These are phyloP conservation scores for Tylopilus sp. DNA, from an alignment of 1,284 basidiomycete genomes.

Conservation along the genomic window DNA sequence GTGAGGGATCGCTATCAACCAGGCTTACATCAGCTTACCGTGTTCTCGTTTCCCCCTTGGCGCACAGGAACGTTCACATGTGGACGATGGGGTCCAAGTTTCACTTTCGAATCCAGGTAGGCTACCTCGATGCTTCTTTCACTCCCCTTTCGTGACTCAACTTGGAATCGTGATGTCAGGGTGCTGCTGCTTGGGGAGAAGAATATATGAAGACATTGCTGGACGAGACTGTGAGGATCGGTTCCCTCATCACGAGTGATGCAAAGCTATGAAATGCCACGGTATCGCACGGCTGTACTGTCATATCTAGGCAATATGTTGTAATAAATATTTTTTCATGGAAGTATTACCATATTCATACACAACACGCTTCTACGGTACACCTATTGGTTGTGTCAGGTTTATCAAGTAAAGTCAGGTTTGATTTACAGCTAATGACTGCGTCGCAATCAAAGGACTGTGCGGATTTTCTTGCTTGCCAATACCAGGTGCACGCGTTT, in stretches of 20 bases:
- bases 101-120: background rate
- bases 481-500: too few relatives aligned
- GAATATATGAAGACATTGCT: background rate
- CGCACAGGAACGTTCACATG: background rate
- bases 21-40: too few relatives aligned
- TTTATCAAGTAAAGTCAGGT: too few relatives aligned
- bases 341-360: too few relatives aligned
- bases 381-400: too few relatives aligned
- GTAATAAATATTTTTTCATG: too few relatives aligned
- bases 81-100: background rate
- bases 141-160: too few relatives aligned
- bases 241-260: background rate
- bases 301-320: constrained; percentile 65
- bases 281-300: too few relatives aligned
- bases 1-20: background rate
- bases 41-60: background rate
- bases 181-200: background rate
- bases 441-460: too few relatives aligned
- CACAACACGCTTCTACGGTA: too few relatives aligned
- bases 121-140: background rate
- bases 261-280: background rate
- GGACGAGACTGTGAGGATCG: background rate
- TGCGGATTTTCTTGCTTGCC: too few relatives aligned
- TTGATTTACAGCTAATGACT: too few relatives aligned
- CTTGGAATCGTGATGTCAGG: background rate